Evolutionary conservation across 179 eudicot genomes (phyloP).

Genomic region (Gypsophila paniculata): DNA sequence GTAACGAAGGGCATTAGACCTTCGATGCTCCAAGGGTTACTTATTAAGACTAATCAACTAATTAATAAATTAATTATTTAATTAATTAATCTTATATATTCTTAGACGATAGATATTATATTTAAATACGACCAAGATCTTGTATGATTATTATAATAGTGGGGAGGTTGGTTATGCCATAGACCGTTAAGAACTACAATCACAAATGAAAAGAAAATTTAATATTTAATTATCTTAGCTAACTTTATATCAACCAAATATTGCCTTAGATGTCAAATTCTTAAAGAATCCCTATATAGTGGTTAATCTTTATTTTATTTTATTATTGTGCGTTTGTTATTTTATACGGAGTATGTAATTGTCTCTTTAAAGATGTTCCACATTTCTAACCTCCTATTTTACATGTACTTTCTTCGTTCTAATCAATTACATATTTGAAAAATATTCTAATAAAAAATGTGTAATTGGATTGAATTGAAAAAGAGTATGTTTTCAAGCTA

Average conservation of each 20-base stretch:
- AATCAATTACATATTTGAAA: too few relatives aligned
- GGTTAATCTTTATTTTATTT: background rate
- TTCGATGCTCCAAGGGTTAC: slow-evolving; percentile 34
- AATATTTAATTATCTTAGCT: background rate
- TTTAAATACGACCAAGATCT: slow-evolving; percentile 10
- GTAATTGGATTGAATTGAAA: too few relatives aligned
- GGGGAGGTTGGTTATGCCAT: slow-evolving; percentile 11
- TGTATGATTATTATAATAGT: background rate
- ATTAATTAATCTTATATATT: background rate
- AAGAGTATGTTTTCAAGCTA: too few relatives aligned
- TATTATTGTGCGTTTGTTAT: background rate
- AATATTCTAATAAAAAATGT: too few relatives aligned
- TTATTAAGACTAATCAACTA: slow-evolving; percentile 7
- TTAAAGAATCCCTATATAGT: slow-evolving; percentile 4
- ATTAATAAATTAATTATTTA: slow-evolving; percentile 11
- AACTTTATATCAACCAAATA: slow-evolving; percentile 12
- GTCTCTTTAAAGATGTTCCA: too few relatives aligned
- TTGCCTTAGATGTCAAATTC: slow-evolving; percentile 13
- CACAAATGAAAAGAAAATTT: background rate
- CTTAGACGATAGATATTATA: slow-evolving; percentile 15
- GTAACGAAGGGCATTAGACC: slow-evolving; percentile 28
- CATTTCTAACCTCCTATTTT: too few relatives aligned
- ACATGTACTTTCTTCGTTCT: too few relatives aligned
- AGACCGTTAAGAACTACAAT: background rate
- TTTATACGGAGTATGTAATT: too few relatives aligned